Base-by-base conservation (phyloP, 2,329 filamentous ascomycete species). In the Scolecobasidium constrictum region DNA sequence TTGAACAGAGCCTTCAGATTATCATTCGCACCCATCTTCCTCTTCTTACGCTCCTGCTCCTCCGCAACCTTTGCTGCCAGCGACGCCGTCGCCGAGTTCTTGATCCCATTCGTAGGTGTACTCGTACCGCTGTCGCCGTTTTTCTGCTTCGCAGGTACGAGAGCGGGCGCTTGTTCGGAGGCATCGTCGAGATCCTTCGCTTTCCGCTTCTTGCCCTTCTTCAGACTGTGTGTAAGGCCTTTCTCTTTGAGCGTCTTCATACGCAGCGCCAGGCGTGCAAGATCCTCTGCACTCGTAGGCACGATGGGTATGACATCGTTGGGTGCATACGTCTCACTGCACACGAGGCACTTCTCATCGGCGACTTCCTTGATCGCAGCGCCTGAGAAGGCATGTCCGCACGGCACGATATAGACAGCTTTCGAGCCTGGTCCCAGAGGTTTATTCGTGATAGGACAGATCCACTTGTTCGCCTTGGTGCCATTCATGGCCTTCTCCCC, bases 341-440 rank as follows among this genome's bases (percentile, higher is more conserved):
- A 98, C 64, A 72, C 64, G 47, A 77, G 56, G 51, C 77, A 81
- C 49, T 66, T 69, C 49, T 83, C 81, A 2, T 66, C 72, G 18
- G 71, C 69, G n/a, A 93, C 77, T 61, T 92, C 84, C 51, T 81
- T 83, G 50, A 96, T 80, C 5, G 87, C 86, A 42, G 79, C 78
- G 47, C 93, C 87, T 1, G 86, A 81, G 62, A 96, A 96, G 1
- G 86, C 88, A 67, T 98, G 93, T 0, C 92, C 93, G 55, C 92
- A 98, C 0, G 92, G 92, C 4, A 96, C 85, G 3, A 98, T 55
- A 54, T 96, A 98, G 2, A 94, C 86, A 1, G 86, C 73, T 61
- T 82, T 90, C 13, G 81, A 79, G 4, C 72, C 71, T 0, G 87
- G 79, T 0, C 92, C 92, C 18, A 98, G 65, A 58, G 83, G 80